Evolutionary conservation across 768 basidiomycete species (phyloP), one percentile per base, ranked within the genome.

Genomic region (Favolaschia claudopus): DNA sequence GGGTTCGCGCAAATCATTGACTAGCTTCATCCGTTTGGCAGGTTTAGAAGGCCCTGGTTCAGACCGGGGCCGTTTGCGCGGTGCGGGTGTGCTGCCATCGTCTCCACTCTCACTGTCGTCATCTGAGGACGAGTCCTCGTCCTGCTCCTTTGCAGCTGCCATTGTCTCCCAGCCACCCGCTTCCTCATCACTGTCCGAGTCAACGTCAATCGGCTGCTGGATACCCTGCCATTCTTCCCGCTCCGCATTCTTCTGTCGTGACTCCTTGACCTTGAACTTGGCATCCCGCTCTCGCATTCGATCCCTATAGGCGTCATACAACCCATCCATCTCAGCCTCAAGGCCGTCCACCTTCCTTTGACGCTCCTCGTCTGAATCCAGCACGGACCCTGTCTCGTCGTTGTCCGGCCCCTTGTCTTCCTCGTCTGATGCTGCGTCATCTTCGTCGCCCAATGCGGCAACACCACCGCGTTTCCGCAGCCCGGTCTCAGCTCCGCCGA

Each of bases 221-320:
- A 98, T 87, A 7, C 96, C 96, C 42, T 74, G 72, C 95, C 95
- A 99, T 62, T 87, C 91, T 63, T 91, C 92, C 33, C 87, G 82
- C 62, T 88, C 85, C 60, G 87, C 85, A 67, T 89, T 88, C 72
- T 86, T 87, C 68, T 82, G 77, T 57, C 93, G 80, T 7, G 88
- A 85, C 70, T 95, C 89, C 73, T 88, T 87, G 29, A 89, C 93
- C 70, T 86, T 92, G 76, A 83, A 93, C 75, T 96, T 98, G 17
- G 90, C 84, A 70, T 99, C 95, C 58, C 88, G 82, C 72, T 95
- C 94, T 59, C 84, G 82, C 77, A 93, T 76, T 58, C 89, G 81
- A 53, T 89, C 86, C 70, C 86, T 89, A 74, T 97, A 99, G 17
- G 87, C 82, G 62, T 95, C 88, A 76, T 99, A 99, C 65, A 98